A percentile compares a stretch with the other conserved stretches of the same genome.
Conservation (phyloP, 805 yeast genomes). For the Monosporozyma unispora region DNA sequence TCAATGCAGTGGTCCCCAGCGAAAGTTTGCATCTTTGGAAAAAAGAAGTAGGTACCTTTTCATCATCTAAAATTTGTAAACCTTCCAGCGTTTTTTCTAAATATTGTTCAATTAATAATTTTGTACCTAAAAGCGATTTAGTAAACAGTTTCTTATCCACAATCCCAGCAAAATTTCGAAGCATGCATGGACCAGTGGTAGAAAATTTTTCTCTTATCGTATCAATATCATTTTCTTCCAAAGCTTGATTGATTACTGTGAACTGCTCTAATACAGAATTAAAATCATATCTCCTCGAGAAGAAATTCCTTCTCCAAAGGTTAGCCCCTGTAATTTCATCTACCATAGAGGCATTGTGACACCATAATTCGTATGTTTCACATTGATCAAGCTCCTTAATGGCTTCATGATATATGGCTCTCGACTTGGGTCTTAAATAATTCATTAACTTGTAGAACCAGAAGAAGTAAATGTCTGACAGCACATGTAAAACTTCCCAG, state of each 20-base stretch:
- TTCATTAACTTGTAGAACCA: constrained; percentile 30
- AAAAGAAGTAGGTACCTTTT: constrained; percentile 58
- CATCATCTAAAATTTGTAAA: constrained; percentile 44
- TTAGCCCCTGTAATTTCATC: constrained; percentile 47
- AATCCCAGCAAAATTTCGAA: constrained; percentile 88
- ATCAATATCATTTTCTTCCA: constrained; percentile 45
- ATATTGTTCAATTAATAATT: constrained; percentile 61
- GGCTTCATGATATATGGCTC: constrained; percentile 33
- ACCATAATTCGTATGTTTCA: constrained; percentile 64
- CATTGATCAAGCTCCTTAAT: constrained; percentile 43
- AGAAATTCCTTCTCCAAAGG: constrained; percentile 75
- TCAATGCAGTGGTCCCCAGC: constrained; percentile 81
- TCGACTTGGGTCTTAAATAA: constrained; percentile 25
- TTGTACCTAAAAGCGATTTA: constrained; percentile 81
- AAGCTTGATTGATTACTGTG: constrained; percentile 50
- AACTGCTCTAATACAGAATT: constrained; percentile 68
- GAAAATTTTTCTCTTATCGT: constrained; percentile 58
- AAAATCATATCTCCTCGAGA: constrained; percentile 76
- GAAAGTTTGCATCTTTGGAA: constrained; percentile 79
- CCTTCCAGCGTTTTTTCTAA: constrained; percentile 70
- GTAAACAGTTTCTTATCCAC: constrained; percentile 70
- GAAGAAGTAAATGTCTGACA: constrained; percentile 35
- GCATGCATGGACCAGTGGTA: constrained; percentile 54
- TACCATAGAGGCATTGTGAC: constrained; percentile 38
- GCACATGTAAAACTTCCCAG: constrained; percentile 34